These are phyloP conservation scores for Vitis vinifera DNA, from an alignment of 164 flowering plant species.

Conservation along the genomic window ASM3070453v1 NC_081815.1:3380001-3380500, in stretches of 20 bases:
- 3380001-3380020: slow-evolving; percentile 97
- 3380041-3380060: slow-evolving; percentile 80
- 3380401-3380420: not conserved
- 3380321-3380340: slow-evolving; percentile 71
- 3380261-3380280: slow-evolving; percentile 49
- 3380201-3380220: slow-evolving; percentile 83
- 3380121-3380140: slow-evolving; percentile 70
- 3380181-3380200: slow-evolving; percentile 81
- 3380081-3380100: slow-evolving; percentile 92
- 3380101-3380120: slow-evolving; percentile 78
- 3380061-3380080: slow-evolving; percentile 77
- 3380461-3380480: too few relatives aligned
- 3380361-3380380: slow-evolving; percentile 42
- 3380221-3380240: slow-evolving; percentile 89
- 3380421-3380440: too few relatives aligned
- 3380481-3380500: slow-evolving; percentile 57
- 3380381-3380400: too few relatives aligned
- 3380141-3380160: slow-evolving; percentile 72
- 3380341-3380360: slow-evolving; percentile 79
- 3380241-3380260: slow-evolving; percentile 71
- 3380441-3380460: too few relatives aligned
- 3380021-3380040: slow-evolving; percentile 94
- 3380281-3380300: slow-evolving; percentile 83
- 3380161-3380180: slow-evolving; percentile 71
- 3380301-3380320: slow-evolving; percentile 70